These are phyloP conservation scores for Ceriops zippeliana DNA, from an alignment of 345 rosid species.

Conservation along the genomic window DNA sequence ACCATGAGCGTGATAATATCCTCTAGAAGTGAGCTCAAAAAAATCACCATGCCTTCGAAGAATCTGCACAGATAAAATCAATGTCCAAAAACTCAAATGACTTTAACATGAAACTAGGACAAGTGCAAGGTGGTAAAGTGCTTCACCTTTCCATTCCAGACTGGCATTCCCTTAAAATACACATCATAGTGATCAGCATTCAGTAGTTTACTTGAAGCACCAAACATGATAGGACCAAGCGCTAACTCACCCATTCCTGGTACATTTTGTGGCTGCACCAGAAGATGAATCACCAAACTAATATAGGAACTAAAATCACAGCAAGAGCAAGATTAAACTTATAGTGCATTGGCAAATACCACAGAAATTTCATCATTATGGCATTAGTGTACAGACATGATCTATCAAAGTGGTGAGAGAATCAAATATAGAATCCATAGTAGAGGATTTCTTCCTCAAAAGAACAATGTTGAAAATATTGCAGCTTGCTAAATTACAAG, in stretches of 20 bases:
- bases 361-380: neutral
- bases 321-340: neutral
- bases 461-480: too few species aligned
- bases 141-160: slow-evolving; percentile 63
- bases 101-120: neutral
- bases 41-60: slow-evolving; percentile 94
- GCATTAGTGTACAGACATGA: neutral
- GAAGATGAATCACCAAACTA: slow-evolving; percentile 13
- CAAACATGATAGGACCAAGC: slow-evolving; percentile 73
- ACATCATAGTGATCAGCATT: slow-evolving; percentile 74
- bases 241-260: slow-evolving; percentile 88
- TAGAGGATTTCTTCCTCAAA: too few species aligned
- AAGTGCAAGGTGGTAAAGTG: slow-evolving; percentile 4
- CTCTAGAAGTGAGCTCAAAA: slow-evolving; percentile 70
- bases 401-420: neutral
- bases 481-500: too few species aligned
- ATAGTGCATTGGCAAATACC: neutral
- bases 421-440: too few species aligned
- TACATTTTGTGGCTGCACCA: slow-evolving; percentile 53
- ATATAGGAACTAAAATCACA: neutral
- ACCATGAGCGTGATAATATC: slow-evolving; percentile 92
- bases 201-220: slow-evolving; percentile 72
- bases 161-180: slow-evolving; percentile 83
- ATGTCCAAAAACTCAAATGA: neutral
- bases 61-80: slow-evolving; percentile 35